A percentile compares a stretch with the other conserved stretches of the same genome.
These are phyloP conservation scores for Paramecium pentaurelia DNA, from an alignment of 73 alveolate species.

Conservation along the genomic window DNA sequence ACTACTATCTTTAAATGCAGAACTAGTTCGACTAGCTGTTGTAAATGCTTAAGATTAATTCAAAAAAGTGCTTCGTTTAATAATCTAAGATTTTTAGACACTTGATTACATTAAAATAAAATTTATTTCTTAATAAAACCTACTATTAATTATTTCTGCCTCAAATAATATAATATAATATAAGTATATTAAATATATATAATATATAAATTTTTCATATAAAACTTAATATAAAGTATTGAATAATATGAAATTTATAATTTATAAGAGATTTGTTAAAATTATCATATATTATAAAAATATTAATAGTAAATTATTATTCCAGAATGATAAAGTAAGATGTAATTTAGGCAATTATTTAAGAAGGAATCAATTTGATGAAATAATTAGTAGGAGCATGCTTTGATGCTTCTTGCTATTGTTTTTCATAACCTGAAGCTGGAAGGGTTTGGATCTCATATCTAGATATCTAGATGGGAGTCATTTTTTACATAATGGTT, in stretches of 20 bases:
- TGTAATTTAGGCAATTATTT: background rate
- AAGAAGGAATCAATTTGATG: background rate
- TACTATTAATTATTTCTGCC: background rate
- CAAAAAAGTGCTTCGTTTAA: slow-evolving; percentile 3
- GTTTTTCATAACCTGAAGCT: background rate
- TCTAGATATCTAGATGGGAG: background rate
- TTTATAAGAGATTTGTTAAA: background rate
- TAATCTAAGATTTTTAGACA: background rate
- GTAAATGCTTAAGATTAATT: background rate
- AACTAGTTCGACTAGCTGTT: background rate
- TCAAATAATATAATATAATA: background rate
- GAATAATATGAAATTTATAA: background rate
- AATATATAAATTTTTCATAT: background rate
- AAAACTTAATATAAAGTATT: no score
- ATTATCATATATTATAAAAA: no score
- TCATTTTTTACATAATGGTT: background rate
- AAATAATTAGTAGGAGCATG: background rate
- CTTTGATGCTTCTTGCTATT: background rate
- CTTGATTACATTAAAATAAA: slow-evolving; percentile 2
- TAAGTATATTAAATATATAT: no score
- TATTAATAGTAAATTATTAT: no score
- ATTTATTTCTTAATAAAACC: background rate
- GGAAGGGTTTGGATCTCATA: background rate
- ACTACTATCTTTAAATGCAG: background rate
- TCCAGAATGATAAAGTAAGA: no score